Conservation (phyloP, 176 grass and related monocot genomes). For the Bolboschoenus planiculmis region DNA sequence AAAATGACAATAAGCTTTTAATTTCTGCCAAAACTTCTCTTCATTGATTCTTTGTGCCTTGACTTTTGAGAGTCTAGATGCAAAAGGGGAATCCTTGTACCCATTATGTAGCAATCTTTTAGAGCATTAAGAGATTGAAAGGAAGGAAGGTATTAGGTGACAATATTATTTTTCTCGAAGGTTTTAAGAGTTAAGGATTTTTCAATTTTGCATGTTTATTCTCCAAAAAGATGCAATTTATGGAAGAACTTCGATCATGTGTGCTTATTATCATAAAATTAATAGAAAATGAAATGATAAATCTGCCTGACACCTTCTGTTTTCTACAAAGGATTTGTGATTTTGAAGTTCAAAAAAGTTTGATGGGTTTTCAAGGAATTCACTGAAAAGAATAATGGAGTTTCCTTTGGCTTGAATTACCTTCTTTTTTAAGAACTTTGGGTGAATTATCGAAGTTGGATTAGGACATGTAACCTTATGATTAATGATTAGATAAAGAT, state of each 20-base stretch:
- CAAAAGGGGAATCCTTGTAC: slow-evolving; percentile 15
- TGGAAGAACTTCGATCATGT: not conserved
- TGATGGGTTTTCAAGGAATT: not conserved
- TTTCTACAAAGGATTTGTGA: not conserved
- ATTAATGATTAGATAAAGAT: slow-evolving; percentile 26
- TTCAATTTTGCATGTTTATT: not conserved
- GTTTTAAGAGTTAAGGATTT: not conserved
- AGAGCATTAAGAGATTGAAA: slow-evolving; percentile 4
- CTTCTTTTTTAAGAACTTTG: too few relatives aligned
- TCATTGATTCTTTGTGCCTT: slow-evolving; percentile 7
- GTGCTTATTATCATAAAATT: not conserved
- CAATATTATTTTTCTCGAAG: slow-evolving; percentile 28
- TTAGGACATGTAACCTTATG: not conserved
- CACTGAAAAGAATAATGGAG: not conserved
- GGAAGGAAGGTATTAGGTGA: slow-evolving; percentile 16
- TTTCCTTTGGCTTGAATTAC: slow-evolving; percentile 14
- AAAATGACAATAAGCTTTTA: not conserved
- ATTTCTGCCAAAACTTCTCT: not conserved
- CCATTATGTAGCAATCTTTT: slow-evolving; percentile 12
- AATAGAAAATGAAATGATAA: not conserved
- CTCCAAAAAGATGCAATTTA: not conserved
- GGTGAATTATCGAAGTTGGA: slow-evolving; percentile 13
- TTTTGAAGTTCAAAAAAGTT: not conserved
- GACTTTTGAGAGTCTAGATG: slow-evolving; percentile 17
- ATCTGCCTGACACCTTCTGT: not conserved